Evolutionary conservation across 257 asterid genomes (phyloP), one percentile per base, ranked within the genome.

Genomic region (Salvia splendens): DNA sequence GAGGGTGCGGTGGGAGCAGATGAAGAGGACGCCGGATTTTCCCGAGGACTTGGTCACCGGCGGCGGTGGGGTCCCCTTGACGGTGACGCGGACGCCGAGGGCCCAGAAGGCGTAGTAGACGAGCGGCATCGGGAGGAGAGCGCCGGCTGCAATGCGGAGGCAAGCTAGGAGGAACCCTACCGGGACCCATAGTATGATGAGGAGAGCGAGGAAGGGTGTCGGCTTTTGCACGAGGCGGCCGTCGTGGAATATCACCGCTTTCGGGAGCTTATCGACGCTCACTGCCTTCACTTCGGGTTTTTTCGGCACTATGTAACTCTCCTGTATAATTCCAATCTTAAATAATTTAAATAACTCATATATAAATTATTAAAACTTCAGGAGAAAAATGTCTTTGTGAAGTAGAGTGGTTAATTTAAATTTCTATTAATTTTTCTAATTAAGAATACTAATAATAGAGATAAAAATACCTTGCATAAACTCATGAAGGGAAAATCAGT

Each of bases 1-100:
- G 35, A 90, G 87, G 2, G 95, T 83, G 6, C 97, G 73, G 40
- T 90, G 96, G 6, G 96, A 87, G 80, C 95, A 90, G 14, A 90
- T 70, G 68, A 87, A 90, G 36, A 90, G 76, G 7, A 84, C 88
- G 0, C 96, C 95, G 0, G 83, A 70, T 52, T 76, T 77, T 38
- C 82, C 79, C 0, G 72, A 40, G 32, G 91, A 80, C 12, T 75
- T 73, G 56, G 72, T 52, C 5, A 75, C 74, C 0, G 78, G 83
- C 2, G 89, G 90, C 5, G 96, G 97, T 5, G 96, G 96, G 48
- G 62, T 82, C 3, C 97, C 96, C 62, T 79, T 86, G 47, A 91
- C 40, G 61, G 59, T 72, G 59, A 90, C 85, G 0, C 89, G 73
- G 10, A 82, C 95, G 0, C 96, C 96, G 6, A 88, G 86, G 2